A percentile compares a stretch with the other conserved stretches of the same genome.
phyloP scores from a whole-genome alignment of 1,139 yeast species.

The Yamadazyma songkhlaensis region DNA sequence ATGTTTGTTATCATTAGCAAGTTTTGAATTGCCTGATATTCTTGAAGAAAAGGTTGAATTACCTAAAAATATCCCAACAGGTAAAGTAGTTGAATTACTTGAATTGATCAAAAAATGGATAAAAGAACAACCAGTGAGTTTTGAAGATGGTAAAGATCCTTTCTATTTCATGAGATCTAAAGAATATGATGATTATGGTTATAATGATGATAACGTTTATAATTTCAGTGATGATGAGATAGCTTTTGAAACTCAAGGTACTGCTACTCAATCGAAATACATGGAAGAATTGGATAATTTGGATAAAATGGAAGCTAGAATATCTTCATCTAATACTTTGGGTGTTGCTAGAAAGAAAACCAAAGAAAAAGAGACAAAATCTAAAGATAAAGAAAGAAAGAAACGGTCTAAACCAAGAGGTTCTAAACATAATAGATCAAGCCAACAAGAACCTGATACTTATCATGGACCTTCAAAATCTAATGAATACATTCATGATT shows the following conservation, averaged over 20 bases:
- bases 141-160: constrained; percentile 45
- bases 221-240: constrained; percentile 23
- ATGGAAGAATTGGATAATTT: constrained; percentile 28
- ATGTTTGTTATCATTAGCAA: constrained; percentile 27
- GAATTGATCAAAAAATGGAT: constrained; percentile 33
- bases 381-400: constrained; percentile 3
- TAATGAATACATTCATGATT: constrained; percentile 54
- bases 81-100: constrained; percentile 19
- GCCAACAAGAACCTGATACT: not conserved
- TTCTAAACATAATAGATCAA: not conserved
- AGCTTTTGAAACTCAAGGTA: constrained; percentile 34
- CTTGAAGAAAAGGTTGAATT: constrained; percentile 33
- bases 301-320: constrained; percentile 30
- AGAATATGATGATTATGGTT: constrained; percentile 19
- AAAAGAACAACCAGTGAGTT: constrained; percentile 26
- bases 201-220: constrained; percentile 15
- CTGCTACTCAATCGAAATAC: constrained; percentile 15
- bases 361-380: constrained; percentile 3
- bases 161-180: constrained; percentile 28
- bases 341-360: constrained; percentile 16
- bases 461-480: constrained; percentile 29
- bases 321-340: constrained; percentile 2
- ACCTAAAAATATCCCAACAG: constrained; percentile 17
- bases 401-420: constrained; percentile 4
- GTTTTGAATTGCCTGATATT: constrained; percentile 39